Base-by-base conservation (phyloP, 2,329 filamentous ascomycete genomes). In the Aspergillus clavatus region DNA sequence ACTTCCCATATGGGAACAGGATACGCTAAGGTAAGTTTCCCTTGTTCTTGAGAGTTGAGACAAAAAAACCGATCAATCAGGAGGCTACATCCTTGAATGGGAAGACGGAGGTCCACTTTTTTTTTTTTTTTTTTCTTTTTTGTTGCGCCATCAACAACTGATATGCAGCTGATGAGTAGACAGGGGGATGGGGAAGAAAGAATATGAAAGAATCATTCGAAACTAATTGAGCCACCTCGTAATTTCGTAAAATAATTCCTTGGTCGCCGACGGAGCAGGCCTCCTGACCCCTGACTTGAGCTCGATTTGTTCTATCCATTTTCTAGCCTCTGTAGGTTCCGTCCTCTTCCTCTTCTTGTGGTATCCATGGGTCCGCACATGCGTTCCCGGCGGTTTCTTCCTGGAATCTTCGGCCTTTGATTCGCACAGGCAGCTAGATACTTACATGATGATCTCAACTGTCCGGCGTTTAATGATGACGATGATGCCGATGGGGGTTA, bases 381-480 rank as follows among this genome's bases (percentile, higher is more conserved):
- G 48, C 49, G 45, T 45, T 44, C 45, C 42, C 42, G 44, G 41
- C 47, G 48, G 48, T 51, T 40, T 38, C 46, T 46, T 53, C 51
- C 47, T 51, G 44, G 50, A 51, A 51, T 56, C 50, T 54, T 46
- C 44, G 52, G 45, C 35, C 35, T 55, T 47, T 56, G 54, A 56
- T 56, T 55, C 51, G 54, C 50, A 53, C 52, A 40, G 45, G n/a
- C n/a, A n/a, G n/a, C n/a, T n/a, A n/a, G n/a, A n/a, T 46, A 46
- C 27, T 23, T 40, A 37, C 40, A 39, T 38, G 54, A 56, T 56
- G 54, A 56, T 55, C 54, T 55, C 48, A 53, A 50, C 45, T 45
- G 51, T 55, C 52, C 51, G 52, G 53, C 51, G 43, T 47, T 40
- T 46, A 41, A 43, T 37, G 42, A 45, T 36, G 31, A 45, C 47